Evolutionary conservation across 2,329 filamentous ascomycete species (phyloP), one percentile per base, ranked within the genome.

Genomic region (Botrytis pseudocinerea): DNA sequence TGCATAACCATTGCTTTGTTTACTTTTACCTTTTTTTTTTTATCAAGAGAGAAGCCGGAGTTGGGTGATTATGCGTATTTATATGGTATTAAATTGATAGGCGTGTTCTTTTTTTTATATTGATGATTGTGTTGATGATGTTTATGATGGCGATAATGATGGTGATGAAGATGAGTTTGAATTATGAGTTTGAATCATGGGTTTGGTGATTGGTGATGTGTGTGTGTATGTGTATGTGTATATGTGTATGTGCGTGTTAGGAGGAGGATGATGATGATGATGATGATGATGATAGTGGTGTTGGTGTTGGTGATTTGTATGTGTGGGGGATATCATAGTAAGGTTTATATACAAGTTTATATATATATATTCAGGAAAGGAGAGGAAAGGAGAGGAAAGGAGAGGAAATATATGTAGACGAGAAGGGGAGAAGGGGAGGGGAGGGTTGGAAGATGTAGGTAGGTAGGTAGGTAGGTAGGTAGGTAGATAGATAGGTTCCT

Each of bases 31-130:
- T 8, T 38, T 61, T 76, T 77, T 78, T 54, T 57, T 57, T 57
- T 57, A 54, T 28, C n/a, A 68, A 42, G 78, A 77, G 76, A 78
- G 76, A 76, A 51, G 64, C 76, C 72, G 80, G 80, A 80, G 80
- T 81, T 80, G 78, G 79, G 80, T 70, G 35, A 42, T 40, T 57
- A 40, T 54, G 69, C 72, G 51, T 73, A 63, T 72, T 72, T 73
- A 73, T 63, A 70, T 73, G 65, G 71, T 73, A 73, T 69, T 73
- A 73, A 73, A 73, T 73, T 73, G 71, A 73, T 40, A 25, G 71
- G 71, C 71, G 65, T 73, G 65, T 69, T 65, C 57, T 46, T 44
- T 51, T 69, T 35, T 68, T 42, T 28, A 59, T 59, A n/a, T 28
- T 59, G 54, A 59, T 22, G 16, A 35, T 48, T 20, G 9, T 48